A percentile compares a stretch with the other conserved stretches of the same genome.
phyloP scores from a whole-genome alignment of 495 filamentous ascomycete genomes.

The Oidiodendron maius region DNA sequence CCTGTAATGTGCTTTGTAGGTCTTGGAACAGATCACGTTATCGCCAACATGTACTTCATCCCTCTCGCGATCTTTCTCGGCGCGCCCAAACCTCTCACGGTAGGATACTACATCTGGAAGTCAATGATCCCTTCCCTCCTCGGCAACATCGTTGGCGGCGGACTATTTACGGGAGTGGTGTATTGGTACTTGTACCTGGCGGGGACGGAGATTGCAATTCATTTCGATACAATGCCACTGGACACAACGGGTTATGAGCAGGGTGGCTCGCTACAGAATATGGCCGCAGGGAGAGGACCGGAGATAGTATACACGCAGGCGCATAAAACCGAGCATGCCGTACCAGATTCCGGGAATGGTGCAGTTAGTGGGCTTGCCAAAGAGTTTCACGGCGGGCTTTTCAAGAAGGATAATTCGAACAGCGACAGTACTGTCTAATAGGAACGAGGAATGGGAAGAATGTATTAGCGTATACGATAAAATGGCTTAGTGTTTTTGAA shows the following conservation, averaged over 20 bases:
- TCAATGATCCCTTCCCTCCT: slow-evolving; percentile 52
- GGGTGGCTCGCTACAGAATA: slow-evolving; percentile 8
- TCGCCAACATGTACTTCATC: slow-evolving; percentile 62
- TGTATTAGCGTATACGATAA: too few relatives aligned
- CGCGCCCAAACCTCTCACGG: slow-evolving; percentile 37
- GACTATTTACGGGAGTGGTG: slow-evolving; percentile 39
- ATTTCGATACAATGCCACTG: slow-evolving; percentile 11
- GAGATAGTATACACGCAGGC: slow-evolving; percentile 7
- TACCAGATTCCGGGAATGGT: slow-evolving; percentile 7
- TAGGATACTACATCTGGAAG: slow-evolving; percentile 59
- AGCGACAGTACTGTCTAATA: slow-evolving; percentile 15
- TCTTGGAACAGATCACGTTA: slow-evolving; percentile 55
- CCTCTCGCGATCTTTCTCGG: slow-evolving; percentile 49
- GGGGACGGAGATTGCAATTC: slow-evolving; percentile 10
- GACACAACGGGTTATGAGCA: slow-evolving; percentile 13
- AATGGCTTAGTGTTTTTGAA: too few relatives aligned
- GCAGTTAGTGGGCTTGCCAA: slow-evolving; percentile 9
- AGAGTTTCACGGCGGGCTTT: slow-evolving; percentile 7
- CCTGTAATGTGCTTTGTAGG: slow-evolving; percentile 56
- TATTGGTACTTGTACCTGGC: slow-evolving; percentile 48
- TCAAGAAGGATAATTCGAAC: slow-evolving; percentile 7
- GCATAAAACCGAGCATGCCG: not conserved
- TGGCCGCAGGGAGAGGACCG: slow-evolving; percentile 6
- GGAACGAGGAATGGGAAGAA: too few relatives aligned
- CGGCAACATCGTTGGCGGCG: slow-evolving; percentile 54